phyloP scores from a whole-genome alignment of 768 basidiomycete species.

The Lyophyllum semitale region DNA sequence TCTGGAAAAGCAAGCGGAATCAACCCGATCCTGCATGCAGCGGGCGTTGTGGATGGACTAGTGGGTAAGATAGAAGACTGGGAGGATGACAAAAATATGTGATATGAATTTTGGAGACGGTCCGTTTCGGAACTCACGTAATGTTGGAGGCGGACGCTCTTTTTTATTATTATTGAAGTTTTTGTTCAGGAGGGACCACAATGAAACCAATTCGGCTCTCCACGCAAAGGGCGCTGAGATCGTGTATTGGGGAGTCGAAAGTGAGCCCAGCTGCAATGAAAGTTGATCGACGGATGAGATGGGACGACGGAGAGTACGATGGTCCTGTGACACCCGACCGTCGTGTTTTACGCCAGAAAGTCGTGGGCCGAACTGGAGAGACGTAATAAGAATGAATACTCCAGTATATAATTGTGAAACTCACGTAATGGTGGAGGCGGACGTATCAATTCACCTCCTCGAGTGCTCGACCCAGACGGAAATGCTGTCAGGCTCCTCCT shows the following conservation, averaged over 20 bases:
- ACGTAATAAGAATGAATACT: background rate
- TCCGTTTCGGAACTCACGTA: slow-evolving; percentile 47
- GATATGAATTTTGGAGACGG: background rate
- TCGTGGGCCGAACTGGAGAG: slow-evolving; percentile 70
- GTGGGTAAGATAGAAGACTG: background rate
- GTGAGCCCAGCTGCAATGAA: slow-evolving; percentile 77
- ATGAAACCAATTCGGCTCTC: slow-evolving; percentile 55
- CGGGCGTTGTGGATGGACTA: no score
- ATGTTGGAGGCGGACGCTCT: slow-evolving; percentile 59
- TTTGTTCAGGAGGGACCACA: slow-evolving; percentile 44
- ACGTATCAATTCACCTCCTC: slow-evolving; percentile 50
- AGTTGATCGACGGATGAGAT: slow-evolving; percentile 75
- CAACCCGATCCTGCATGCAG: no score
- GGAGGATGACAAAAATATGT: background rate
- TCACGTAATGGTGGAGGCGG: slow-evolving; percentile 69
- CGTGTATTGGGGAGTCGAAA: slow-evolving; percentile 61
- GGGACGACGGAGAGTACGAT: slow-evolving; percentile 72
- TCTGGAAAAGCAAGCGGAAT: no score
- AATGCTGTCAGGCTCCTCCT: slow-evolving; percentile 33
- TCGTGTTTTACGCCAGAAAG: slow-evolving; percentile 77
- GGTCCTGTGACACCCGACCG: slow-evolving; percentile 72
- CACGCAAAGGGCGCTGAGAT: slow-evolving; percentile 63
- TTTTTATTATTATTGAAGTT: slow-evolving; percentile 22
- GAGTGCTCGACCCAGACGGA: slow-evolving; percentile 26
- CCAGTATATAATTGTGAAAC: slow-evolving; percentile 25